Evolutionary conservation across 495 filamentous ascomycete species (phyloP), one percentile per base, ranked within the genome.

Genomic region (Acidomyces sp.): DNA sequence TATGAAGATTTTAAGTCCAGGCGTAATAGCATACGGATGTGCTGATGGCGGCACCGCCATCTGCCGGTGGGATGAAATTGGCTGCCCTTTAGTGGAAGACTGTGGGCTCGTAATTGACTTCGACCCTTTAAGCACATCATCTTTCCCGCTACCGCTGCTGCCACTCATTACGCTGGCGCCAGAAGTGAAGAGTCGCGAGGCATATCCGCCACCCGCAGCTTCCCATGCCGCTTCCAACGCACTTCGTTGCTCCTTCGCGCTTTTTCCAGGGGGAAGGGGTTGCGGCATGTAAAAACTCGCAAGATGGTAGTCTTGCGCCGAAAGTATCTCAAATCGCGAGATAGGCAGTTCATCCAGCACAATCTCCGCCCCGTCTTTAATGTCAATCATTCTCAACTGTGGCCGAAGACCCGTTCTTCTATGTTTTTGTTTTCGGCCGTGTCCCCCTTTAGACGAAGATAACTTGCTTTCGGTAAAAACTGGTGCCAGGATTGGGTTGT

Each of bases 291-390:
- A 85, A 11, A 96, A 55, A 23, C 93, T 72, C 16, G 78, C 77
- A 27, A 97, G 62, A 54, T 96, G 90, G 54, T 97, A 97, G 55
- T 97, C 88, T 22, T 79, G 80, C 3, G 85, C 78, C n/a, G 85
- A 78, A 9, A 97, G 64, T 13, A 76, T 73, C 51, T 93, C 83
- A 49, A 78, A 94, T 1, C 87, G 78, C 52, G 77, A 86, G 39
- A 95, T 70, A 26, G 78, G 77, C 18, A 96, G 64, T 2, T 74
- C 80, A 54, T 94, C 83, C 24, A 85, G 79, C 49, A 78, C 74
- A 11, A 82, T 61, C 51, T 87, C 82, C 26, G 75, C 70, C 51
- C 86, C 74, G 28, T 76, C 69, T 13, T 72, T 74, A 21, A 95
- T 70, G 53, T 94, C 81, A 40, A 97, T 88, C 6, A 97, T 71